Percentiles rank a stretch among this genome's conserved stretches.
phyloP scores from a whole-genome alignment of 768 basidiomycete species.

The Tremella fuciformis region DNA sequence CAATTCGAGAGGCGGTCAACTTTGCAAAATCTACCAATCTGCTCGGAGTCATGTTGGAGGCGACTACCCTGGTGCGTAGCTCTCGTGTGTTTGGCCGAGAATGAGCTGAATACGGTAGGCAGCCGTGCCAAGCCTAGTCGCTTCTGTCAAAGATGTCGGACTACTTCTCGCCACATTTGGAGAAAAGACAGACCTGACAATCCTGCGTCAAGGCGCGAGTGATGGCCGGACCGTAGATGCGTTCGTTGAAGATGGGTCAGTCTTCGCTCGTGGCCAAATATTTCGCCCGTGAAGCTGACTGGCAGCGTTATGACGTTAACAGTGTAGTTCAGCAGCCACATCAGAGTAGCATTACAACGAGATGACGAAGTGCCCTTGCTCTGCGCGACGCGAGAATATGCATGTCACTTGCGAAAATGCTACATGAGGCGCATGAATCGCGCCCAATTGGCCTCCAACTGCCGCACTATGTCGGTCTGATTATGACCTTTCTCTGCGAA shows the following conservation, averaged over 20 bases:
- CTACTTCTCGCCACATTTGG: slow-evolving; percentile 83
- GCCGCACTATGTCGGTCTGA: slow-evolving; percentile 19
- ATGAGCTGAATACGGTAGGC: slow-evolving; percentile 56
- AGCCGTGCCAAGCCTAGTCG: slow-evolving; percentile 83
- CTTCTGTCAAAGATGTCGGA: slow-evolving; percentile 82
- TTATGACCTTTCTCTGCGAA: slow-evolving; percentile 6
- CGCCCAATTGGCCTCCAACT: slow-evolving; percentile 37
- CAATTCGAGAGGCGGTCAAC: slow-evolving; percentile 85
- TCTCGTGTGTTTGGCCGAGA: neutral
- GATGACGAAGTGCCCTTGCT: no score
- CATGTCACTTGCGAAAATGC: neutral
- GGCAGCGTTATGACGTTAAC: slow-evolving; percentile 5
- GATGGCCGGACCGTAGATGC: slow-evolving; percentile 46
- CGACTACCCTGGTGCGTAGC: slow-evolving; percentile 71
- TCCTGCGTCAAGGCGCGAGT: slow-evolving; percentile 31
- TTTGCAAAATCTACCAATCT: slow-evolving; percentile 91
- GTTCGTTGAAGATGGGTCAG: slow-evolving; percentile 46
- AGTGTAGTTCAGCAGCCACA: neutral
- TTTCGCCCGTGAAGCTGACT: neutral
- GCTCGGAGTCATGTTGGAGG: slow-evolving; percentile 84
- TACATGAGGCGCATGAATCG: slow-evolving; percentile 35
- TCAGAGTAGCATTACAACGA: no score
- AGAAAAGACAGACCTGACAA: slow-evolving; percentile 55
- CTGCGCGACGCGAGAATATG: no score
- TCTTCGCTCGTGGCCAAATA: neutral